Base-by-base conservation (phyloP, 2,329 filamentous ascomycete species). In the Phaeosphaeria sp. region DNA sequence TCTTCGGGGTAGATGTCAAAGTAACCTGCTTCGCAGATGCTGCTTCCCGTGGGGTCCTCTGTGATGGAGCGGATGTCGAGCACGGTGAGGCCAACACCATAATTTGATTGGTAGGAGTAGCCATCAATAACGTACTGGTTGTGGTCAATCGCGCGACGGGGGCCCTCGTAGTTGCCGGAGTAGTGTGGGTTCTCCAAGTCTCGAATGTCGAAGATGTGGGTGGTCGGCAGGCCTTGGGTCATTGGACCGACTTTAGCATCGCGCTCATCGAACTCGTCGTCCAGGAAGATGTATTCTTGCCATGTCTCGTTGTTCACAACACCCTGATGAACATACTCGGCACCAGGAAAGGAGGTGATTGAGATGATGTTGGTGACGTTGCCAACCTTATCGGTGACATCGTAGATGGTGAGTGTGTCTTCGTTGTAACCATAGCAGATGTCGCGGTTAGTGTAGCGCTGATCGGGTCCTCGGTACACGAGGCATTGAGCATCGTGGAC, bases 401-500 rank as follows among this genome's bases (percentile, higher is more conserved):
- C 81, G 68, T 79, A 69, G 30, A 83, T 82, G 50, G 81, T 82
- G 46, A 83, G 64, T 0, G 79, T 79, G 64, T 83, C 80, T 62
- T 83, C 82, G 72, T 84, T 84, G 78, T 83, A 84, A 36, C 78
- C 81, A 68, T 83, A 84, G 78, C 83, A 85, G 61, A 85, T 84
- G 39, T 85, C 81, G 2, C 76, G 75, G 23, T 79, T 81, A 9
- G 72, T 68, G 72, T 83, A 85, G 27, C 75, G 65, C 30, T 68
- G 70, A 58, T 84, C 79, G 0, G 83, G 83, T 0, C 84, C 83
- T 3, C 76, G 78, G 74, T 84, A 84, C 30, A 82, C 78, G 21
- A 87, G 73, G 68, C 84, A 87, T 73, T 87, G 83, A 1, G 85
- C 84, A 62, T 87, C 85, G 69, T 87, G 84, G 15, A 86, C 84